Evolutionary conservation across 108 stramenopile species (phyloP).

Genomic region (Cyclotella sp.): DNA sequence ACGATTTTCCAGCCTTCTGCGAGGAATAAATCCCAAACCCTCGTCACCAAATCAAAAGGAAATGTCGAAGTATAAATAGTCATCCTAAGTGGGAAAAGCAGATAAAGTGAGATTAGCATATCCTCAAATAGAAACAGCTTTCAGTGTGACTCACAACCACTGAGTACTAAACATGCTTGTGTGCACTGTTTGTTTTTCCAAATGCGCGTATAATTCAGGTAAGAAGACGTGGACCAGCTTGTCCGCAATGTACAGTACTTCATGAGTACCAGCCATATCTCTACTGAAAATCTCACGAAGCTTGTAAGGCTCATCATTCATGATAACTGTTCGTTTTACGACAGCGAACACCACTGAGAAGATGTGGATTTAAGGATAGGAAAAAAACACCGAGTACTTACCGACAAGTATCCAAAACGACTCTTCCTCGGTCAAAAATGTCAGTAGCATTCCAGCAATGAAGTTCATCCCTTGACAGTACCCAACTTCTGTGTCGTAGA

Average conservation of each 20-base stretch:
- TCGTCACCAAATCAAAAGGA: slow-evolving; percentile 90
- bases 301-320: slow-evolving; percentile 74
- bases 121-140: no score
- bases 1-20: slow-evolving; percentile 94
- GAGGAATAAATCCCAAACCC: slow-evolving; percentile 93
- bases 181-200: slow-evolving; percentile 85
- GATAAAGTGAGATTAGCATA: no score
- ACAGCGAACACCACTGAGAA: background rate
- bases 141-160: slow-evolving; percentile 98
- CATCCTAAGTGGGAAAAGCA: no score
- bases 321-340: slow-evolving; percentile 43
- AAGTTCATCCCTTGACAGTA: slow-evolving; percentile 99
- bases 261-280: slow-evolving; percentile 82
- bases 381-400: background rate
- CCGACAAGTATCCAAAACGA: slow-evolving; percentile 84
- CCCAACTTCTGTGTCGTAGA: slow-evolving; percentile 88
- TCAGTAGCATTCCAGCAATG: slow-evolving; percentile 89
- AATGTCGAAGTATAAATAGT: slow-evolving; percentile 93
- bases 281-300: slow-evolving; percentile 77
- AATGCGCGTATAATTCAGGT: slow-evolving; percentile 77
- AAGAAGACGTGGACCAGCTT: slow-evolving; percentile 81
- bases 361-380: background rate
- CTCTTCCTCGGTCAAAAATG: slow-evolving; percentile 78
- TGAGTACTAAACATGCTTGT: slow-evolving; percentile 97
- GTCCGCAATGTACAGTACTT: no score